Base-by-base conservation (phyloP, 2,329 filamentous ascomycete genomes). In the Aspergillus sp. region DNA sequence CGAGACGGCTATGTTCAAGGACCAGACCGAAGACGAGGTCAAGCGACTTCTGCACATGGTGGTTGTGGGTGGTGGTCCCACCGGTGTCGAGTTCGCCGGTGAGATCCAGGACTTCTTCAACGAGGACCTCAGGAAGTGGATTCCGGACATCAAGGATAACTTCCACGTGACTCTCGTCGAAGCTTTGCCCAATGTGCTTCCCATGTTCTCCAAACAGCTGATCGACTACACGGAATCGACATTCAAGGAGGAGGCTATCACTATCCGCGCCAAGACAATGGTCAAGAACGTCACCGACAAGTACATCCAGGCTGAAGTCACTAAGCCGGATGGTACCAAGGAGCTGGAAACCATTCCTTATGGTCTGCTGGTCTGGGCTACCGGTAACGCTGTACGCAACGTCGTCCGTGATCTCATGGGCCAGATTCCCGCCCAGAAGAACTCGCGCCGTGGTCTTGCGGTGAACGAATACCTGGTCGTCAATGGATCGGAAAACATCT, bases 171-270 rank as follows among this genome's bases (percentile, higher is more conserved):
- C 93, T 48, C 83, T 98, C 42, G 91, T 98, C 56, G 93, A 98
- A 75, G 93, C 93, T 51, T 81, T 98, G 32, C 93, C 93, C 60
- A 96, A 94, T 69, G 90, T 77, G 44, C 80, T 98, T 55, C 93
- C 93, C 61, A 94, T 90, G 79, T 98, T 98, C 79, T 95, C 88
- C 68, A 97, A 97, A 80, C 89, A 95, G 72, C 78, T 98, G 63
- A 97, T 98, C 65, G 93, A 98, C 64, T 98, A 98, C 78, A 98
- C 93, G 59, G 93, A 98, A 75, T 91, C 90, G 72, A 96, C 91
- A 41, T 94, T 98, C 77, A 93, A 94, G 74, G 93, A 98, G 76
- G 93, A 98, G 73, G 90, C 89, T 66, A 98, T 98, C 66, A 84
- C 88, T 59, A 95, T 98, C 73, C 86, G 88, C 71, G 94, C 93